Percentiles rank a stretch among this genome's conserved stretches.
Conservation (phyloP, 306 rosid genomes). For the Quercus dentata region DNA sequence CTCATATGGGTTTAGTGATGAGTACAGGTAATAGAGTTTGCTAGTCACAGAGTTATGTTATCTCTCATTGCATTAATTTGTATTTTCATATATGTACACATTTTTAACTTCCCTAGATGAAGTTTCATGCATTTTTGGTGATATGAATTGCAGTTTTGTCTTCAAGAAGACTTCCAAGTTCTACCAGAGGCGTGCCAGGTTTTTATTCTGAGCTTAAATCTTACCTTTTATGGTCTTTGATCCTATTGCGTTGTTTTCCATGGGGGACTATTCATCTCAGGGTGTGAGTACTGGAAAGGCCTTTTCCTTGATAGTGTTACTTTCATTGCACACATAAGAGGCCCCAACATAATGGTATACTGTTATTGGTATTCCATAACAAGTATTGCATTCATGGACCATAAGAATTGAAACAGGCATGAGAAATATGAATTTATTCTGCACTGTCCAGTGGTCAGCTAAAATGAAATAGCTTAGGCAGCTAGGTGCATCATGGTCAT, state of each 20-base stretch:
- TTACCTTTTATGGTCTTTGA: neutral
- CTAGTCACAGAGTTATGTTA: neutral
- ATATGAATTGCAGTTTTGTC: conserved; percentile 43
- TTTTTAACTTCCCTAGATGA: neutral
- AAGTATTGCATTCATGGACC: neutral
- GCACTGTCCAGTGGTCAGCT: neutral
- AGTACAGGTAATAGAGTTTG: conserved; percentile 42
- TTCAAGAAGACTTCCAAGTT: conserved; percentile 72
- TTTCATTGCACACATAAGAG: neutral
- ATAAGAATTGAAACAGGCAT: neutral
- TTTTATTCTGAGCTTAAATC: neutral
- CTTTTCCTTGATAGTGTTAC: neutral
- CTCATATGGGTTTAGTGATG: conserved; percentile 72
- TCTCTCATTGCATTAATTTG: neutral
- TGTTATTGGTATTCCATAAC: neutral
- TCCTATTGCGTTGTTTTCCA: neutral
- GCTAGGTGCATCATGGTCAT: neutral
- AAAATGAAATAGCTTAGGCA: neutral
- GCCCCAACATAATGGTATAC: neutral
- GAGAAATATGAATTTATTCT: neutral
- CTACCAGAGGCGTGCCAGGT: conserved; percentile 70
- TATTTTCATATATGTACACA: neutral
- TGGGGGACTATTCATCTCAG: neutral
- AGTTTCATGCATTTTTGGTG: neutral
- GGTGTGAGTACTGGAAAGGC: neutral